Evolutionary conservation across 192 early-diverging fungal genomes (phyloP).

Genomic region (Martensiomyces pterosporus): DNA sequence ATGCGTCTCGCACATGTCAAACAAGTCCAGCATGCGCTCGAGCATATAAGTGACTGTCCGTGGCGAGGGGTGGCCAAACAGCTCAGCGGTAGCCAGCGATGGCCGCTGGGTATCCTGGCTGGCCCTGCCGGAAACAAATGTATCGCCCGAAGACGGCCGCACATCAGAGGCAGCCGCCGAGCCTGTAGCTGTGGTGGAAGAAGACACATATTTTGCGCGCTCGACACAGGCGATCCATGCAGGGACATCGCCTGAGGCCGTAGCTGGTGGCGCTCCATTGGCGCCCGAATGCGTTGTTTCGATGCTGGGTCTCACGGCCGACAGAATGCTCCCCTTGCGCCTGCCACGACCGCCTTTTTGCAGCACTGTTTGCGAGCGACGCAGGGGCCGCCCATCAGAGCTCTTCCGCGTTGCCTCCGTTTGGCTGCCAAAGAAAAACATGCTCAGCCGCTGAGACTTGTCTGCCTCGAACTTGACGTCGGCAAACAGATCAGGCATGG

Average conservation of each 20-base stretch:
- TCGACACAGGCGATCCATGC: constrained; percentile 34
- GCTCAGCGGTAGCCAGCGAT: constrained; percentile 4
- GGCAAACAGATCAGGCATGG: constrained; percentile 61
- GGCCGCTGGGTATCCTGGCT: constrained; percentile 24
- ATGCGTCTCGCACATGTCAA: constrained; percentile 74
- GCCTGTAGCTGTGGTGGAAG: background rate
- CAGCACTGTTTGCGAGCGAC: constrained; percentile 37
- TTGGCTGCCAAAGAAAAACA: constrained; percentile 42
- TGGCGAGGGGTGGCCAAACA: constrained; percentile 54
- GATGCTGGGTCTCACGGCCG: too few species aligned
- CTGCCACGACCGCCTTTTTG: constrained; percentile 10
- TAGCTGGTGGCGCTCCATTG: constrained; percentile 20
- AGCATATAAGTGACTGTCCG: constrained; percentile 69
- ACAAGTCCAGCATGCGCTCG: constrained; percentile 59
- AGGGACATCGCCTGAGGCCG: constrained; percentile 29
- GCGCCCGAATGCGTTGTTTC: background rate
- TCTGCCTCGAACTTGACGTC: constrained; percentile 45
- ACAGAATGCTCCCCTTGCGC: constrained; percentile 39
- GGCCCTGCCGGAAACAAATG: constrained; percentile 33
- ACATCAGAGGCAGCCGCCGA: constrained; percentile 3
- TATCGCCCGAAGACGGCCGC: constrained; percentile 46
- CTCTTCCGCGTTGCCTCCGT: constrained; percentile 25
- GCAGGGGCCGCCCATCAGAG: constrained; percentile 44
- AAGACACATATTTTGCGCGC: constrained; percentile 3
- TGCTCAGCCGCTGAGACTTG: constrained; percentile 38